Base-by-base conservation (phyloP, 2,329 filamentous ascomycete species). In the Aspergillus amoenus region DNA sequence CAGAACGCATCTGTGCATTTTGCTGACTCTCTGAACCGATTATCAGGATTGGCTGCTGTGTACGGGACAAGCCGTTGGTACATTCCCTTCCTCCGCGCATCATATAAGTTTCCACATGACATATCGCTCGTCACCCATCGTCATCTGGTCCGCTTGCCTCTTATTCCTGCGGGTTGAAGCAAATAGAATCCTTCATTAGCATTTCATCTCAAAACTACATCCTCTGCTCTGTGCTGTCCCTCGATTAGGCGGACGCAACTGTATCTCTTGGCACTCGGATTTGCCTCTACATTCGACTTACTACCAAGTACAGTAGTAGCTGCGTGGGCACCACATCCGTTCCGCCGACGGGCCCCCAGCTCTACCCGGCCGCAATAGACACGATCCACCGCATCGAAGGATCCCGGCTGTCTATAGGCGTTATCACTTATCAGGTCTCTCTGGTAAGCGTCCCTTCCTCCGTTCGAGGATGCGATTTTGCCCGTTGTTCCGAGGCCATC, bases 331-430 rank as follows among this genome's bases (percentile, higher is more conserved):
- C 51, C 24, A 37, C 63, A 68, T 73, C 70, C 70, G 69, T 72
- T 73, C 63, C 68, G 61, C 70, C 70, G 70, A 67, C 60, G 59
- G 56, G 47, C 58, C 58, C 56, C 47, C 41, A 49, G 52, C 37
- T 54, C 58, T 53, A 52, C 51, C 54, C 58, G 46, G 59, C 46
- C 46, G 57, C 60, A 51, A 55, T 50, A 30, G 41, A 32, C 46
- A 39, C 30, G 60, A 55, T 57, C 64, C 58, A 61, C 60, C 44
- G 57, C 50, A 43, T 56, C 55, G 43, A 27, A 55, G 34, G 46
- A 34, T 45, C 41, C 34, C 45, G 43, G 46, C 51, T 56, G 47
- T 41, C 45, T 48, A 34, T 37, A 24, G 9, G 7, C 21, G 30
- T 43, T 30, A 8, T 41, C 44, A 32, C 52, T 6, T 32, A 52